phyloP scores from a whole-genome alignment of 768 basidiomycete genomes.

The Amanita brunnescens region DNA sequence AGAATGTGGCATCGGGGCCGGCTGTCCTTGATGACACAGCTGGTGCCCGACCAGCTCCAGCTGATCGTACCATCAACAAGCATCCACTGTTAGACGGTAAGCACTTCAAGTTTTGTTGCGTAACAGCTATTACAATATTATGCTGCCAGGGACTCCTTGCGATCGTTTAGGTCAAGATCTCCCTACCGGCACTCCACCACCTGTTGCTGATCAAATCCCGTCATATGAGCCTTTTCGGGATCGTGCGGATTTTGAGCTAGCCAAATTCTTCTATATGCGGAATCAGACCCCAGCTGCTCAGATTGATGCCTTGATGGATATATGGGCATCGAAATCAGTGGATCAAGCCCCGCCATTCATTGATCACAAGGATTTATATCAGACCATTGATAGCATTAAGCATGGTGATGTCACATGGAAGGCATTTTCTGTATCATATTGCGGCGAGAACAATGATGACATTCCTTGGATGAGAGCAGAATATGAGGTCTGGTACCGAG shows the following conservation, averaged over 20 bases:
- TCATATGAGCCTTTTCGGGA: conserved; percentile 12
- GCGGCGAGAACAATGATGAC: conserved; percentile 12
- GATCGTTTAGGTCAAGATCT: not conserved
- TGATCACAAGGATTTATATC: conserved; percentile 21
- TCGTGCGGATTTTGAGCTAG: conserved; percentile 8
- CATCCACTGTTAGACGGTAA: not conserved
- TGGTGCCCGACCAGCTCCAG: not conserved
- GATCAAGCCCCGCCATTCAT: conserved; percentile 22
- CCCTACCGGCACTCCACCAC: not conserved
- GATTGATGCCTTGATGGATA: conserved; percentile 10
- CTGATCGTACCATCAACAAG: not conserved
- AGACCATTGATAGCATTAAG: conserved; percentile 25
- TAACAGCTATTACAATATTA: not conserved
- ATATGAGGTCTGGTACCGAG: too few species aligned
- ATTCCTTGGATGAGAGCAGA: conserved; percentile 23
- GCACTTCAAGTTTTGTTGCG: too few species aligned
- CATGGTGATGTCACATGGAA: conserved; percentile 30
- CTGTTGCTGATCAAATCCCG: not conserved
- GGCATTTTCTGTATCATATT: conserved; percentile 21
- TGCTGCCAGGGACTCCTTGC: not conserved
- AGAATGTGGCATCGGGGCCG: not conserved
- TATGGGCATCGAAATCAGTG: conserved; percentile 14
- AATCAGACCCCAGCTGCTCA: conserved; percentile 12
- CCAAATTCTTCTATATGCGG: conserved; percentile 13
- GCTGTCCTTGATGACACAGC: not conserved